phyloP scores from a whole-genome alignment of 139 green algal genomes.

The Nannochloris sp. region DNA sequence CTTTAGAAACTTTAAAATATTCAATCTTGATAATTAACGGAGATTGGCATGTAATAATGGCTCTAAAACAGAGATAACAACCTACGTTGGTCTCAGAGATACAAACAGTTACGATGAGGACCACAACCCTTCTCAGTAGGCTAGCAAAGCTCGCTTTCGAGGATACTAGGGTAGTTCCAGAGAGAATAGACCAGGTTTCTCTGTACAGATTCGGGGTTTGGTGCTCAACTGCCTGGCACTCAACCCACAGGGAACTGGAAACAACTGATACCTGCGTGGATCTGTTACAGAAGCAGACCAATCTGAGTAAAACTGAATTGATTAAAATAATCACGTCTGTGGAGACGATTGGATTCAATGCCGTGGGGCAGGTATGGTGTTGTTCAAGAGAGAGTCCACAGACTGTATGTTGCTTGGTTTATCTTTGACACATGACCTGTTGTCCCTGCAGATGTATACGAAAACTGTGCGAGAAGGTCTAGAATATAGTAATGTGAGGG shows the following conservation, averaged over 20 bases:
- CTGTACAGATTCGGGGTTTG: too few relatives aligned
- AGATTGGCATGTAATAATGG: background rate
- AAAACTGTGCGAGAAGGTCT: background rate
- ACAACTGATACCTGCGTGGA: constrained; percentile 1
- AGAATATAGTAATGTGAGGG: background rate
- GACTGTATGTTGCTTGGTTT: too few relatives aligned
- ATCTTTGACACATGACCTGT: background rate
- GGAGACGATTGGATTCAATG: background rate
- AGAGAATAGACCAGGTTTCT: too few relatives aligned
- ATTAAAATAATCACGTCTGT: background rate
- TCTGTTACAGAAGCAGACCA: background rate
- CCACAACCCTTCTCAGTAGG: too few relatives aligned
- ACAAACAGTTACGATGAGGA: too few relatives aligned
- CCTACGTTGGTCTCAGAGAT: too few relatives aligned
- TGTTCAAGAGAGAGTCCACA: background rate
- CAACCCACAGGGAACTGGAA: background rate
- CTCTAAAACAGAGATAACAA: too few relatives aligned
- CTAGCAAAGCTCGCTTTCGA: too few relatives aligned
- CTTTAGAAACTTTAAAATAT: constrained; percentile 15
- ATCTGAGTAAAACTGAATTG: background rate
- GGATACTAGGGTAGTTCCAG: too few relatives aligned
- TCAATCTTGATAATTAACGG: constrained; percentile 1
- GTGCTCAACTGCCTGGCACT: background rate
- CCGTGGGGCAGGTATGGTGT: background rate
- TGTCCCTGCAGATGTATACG: background rate